A percentile compares a stretch with the other conserved stretches of the same genome.
Evolutionary conservation across 1,139 yeast genomes (phyloP).

Genomic region (Hanseniaspora sp.): DNA sequence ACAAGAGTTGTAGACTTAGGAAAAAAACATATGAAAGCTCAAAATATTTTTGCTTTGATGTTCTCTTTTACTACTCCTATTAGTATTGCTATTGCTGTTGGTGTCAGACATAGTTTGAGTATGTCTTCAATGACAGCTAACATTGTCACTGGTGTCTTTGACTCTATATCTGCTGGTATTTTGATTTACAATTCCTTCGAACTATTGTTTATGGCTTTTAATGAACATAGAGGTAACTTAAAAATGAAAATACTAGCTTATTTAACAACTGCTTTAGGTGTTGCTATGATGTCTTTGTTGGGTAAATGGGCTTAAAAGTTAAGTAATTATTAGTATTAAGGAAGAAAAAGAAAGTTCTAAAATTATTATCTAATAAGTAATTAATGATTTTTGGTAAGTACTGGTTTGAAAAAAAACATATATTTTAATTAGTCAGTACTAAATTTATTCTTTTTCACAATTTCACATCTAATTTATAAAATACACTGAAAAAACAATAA

Average conservation of each 20-base stretch:
- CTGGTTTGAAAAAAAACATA: too few relatives aligned
- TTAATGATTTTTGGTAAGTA: too few relatives aligned
- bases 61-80: conserved; percentile 65
- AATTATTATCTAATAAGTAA: too few relatives aligned
- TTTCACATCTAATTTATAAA: too few relatives aligned
- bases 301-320: conserved; percentile 71
- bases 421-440: too few relatives aligned
- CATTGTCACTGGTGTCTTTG: conserved; percentile 68
- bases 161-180: conserved; percentile 76
- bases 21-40: conserved; percentile 40
- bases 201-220: conserved; percentile 70
- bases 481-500: too few relatives aligned
- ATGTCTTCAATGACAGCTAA: conserved; percentile 57
- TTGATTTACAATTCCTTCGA: conserved; percentile 75
- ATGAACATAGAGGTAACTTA: conserved; percentile 34
- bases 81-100: conserved; percentile 76
- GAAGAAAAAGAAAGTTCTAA: too few relatives aligned
- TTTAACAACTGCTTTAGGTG: conserved; percentile 48
- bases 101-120: conserved; percentile 58
- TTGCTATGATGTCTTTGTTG: conserved; percentile 73
- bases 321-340: too few relatives aligned
- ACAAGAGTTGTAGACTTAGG: conserved; percentile 65
- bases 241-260: conserved; percentile 29
- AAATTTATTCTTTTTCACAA: too few relatives aligned
- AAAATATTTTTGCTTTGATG: conserved; percentile 8